Evolutionary conservation across 371 early-diverging fungal genomes (phyloP).

Genomic region (Batkoa obscura): DNA sequence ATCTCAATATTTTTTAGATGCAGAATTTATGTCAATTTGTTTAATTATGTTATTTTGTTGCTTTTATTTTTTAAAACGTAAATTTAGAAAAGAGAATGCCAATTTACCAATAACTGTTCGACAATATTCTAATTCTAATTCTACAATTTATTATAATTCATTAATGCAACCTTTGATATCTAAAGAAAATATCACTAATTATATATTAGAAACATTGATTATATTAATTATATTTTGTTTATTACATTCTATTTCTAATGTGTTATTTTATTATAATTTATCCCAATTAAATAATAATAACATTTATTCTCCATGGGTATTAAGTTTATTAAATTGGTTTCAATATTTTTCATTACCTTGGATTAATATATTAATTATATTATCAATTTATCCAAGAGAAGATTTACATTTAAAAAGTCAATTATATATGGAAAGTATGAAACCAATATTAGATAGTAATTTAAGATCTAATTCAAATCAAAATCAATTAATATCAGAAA

Average conservation of each 20-base stretch:
- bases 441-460: too few species aligned
- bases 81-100: background rate
- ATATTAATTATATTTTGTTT: background rate
- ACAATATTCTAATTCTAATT: background rate
- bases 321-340: background rate
- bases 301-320: background rate
- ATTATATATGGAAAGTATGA: too few species aligned
- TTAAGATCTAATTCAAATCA: too few species aligned
- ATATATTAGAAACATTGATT: background rate
- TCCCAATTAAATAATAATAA: background rate
- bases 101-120: background rate
- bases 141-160: background rate
- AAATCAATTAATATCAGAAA: too few species aligned
- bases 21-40: background rate
- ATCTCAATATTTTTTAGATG: background rate
- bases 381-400: background rate
- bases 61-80: background rate
- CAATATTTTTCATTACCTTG: background rate
- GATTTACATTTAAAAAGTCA: too few species aligned
- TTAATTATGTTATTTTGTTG: background rate
- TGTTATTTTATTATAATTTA: background rate
- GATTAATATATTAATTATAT: background rate
- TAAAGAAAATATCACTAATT: background rate
- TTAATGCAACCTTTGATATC: background rate
- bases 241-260: background rate